These are phyloP conservation scores for Biscogniauxia mediterranea DNA, from an alignment of 2,329 filamentous ascomycete genomes.

Conservation along the genomic window DNA sequence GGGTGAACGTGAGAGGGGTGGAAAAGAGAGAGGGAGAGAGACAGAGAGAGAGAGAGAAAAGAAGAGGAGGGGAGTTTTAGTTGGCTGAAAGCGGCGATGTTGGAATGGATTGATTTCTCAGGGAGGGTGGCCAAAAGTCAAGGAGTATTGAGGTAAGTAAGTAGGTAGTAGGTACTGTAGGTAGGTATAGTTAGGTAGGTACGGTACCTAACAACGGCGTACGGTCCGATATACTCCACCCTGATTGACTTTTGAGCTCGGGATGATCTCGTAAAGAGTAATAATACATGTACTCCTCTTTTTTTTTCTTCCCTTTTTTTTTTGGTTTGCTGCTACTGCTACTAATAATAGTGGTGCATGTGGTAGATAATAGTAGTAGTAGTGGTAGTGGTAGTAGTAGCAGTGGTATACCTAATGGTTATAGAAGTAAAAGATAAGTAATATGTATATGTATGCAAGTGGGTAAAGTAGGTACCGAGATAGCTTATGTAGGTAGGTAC, in stretches of 20 bases:
- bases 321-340: too few species aligned
- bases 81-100: conserved; percentile 23
- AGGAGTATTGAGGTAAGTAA: conserved; percentile 16
- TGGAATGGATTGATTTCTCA: conserved; percentile 16
- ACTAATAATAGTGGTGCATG: too few species aligned
- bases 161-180: neutral
- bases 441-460: too few species aligned
- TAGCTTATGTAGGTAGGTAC: too few species aligned
- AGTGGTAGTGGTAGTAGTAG: neutral
- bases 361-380: neutral
- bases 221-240: neutral
- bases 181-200: conserved; percentile 7
- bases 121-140: neutral
- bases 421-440: too few species aligned
- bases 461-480: too few species aligned
- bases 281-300: too few species aligned
- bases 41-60: conserved; percentile 13
- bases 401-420: too few species aligned
- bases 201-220: neutral
- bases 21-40: conserved; percentile 7
- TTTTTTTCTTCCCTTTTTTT: too few species aligned
- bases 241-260: neutral
- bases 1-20: conserved; percentile 16
- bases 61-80: conserved; percentile 1
- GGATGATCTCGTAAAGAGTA: neutral